phyloP scores from a whole-genome alignment of 164 flowering plant species.

The Buxus sempervirens region DNA sequence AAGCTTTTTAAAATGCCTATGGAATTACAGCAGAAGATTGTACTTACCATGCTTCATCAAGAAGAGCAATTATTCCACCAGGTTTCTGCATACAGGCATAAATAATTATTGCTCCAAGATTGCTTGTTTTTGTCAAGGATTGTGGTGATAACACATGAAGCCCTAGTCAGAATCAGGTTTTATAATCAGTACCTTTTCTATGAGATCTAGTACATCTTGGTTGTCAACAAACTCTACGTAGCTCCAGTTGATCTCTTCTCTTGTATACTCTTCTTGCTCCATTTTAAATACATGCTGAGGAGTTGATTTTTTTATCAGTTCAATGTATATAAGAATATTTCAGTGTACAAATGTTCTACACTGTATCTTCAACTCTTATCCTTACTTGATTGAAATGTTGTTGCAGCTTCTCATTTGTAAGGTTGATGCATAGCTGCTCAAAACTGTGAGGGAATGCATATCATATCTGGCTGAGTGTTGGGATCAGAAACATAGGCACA shows the following conservation, averaged over 20 bases:
- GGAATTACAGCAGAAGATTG: constrained; percentile 6
- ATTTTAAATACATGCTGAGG: constrained; percentile 84
- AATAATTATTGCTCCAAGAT: not conserved
- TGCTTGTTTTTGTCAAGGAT: not conserved
- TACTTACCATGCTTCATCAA: constrained; percentile 88
- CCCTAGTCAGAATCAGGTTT: not conserved
- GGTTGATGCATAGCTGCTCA: constrained; percentile 89
- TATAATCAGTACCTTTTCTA: constrained; percentile 60
- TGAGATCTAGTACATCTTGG: constrained; percentile 80
- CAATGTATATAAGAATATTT: not conserved
- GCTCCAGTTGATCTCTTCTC: constrained; percentile 87
- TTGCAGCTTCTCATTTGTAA: constrained; percentile 88
- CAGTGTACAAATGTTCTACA: not conserved
- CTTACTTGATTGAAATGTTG: constrained; percentile 89
- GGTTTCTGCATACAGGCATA: constrained; percentile 60
- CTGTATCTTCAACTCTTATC: not conserved
- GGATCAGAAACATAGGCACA: not conserved
- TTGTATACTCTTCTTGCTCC: constrained; percentile 86
- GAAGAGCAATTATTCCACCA: too few relatives aligned
- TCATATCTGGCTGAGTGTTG: constrained; percentile 14
- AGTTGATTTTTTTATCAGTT: constrained; percentile 1
- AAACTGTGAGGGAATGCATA: constrained; percentile 41
- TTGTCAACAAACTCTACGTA: constrained; percentile 88
- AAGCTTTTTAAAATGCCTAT: not conserved
- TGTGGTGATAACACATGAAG: not conserved